Percentiles rank a stretch among this genome's conserved stretches.
Evolutionary conservation across 352 stramenopile genomes (phyloP).

Genomic region (Phytophthora vignae): DNA sequence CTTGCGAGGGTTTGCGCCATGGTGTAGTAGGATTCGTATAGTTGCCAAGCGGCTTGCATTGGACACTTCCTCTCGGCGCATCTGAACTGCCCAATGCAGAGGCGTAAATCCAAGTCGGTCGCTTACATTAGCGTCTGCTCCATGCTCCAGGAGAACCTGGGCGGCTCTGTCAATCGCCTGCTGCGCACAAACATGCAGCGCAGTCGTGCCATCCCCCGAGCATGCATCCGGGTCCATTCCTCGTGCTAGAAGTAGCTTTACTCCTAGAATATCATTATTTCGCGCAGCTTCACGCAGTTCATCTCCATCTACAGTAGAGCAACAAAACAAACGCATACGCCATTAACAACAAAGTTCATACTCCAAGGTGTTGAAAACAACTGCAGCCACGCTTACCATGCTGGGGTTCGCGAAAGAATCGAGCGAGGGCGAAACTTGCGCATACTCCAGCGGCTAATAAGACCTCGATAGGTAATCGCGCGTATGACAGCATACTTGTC

Average conservation of each 20-base stretch:
- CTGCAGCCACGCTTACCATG: slow-evolving; percentile 49
- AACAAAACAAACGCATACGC: background rate
- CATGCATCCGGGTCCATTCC: slow-evolving; percentile 61
- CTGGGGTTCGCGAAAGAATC: slow-evolving; percentile 76
- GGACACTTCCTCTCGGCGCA: slow-evolving; percentile 80
- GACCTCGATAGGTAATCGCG: slow-evolving; percentile 57
- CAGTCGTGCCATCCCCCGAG: slow-evolving; percentile 70
- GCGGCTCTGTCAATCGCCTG: slow-evolving; percentile 71
- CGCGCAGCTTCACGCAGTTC: slow-evolving; percentile 75
- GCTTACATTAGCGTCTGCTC: slow-evolving; percentile 65
- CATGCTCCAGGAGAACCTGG: slow-evolving; percentile 66
- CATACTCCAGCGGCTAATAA: slow-evolving; percentile 59
- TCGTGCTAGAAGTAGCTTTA: slow-evolving; percentile 66
- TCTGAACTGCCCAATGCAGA: slow-evolving; percentile 84
- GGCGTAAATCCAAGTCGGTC: slow-evolving; percentile 80
- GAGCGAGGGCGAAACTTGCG: slow-evolving; percentile 60
- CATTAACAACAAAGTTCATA: background rate
- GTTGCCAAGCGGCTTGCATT: slow-evolving; percentile 70
- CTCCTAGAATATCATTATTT: slow-evolving; percentile 74
- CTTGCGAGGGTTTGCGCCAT: slow-evolving; percentile 58
- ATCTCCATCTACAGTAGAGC: slow-evolving; percentile 62
- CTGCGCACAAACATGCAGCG: slow-evolving; percentile 83
- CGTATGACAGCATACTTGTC: slow-evolving; percentile 26
- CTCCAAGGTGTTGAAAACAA: background rate
- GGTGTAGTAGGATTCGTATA: slow-evolving; percentile 69